Percentiles rank a stretch among this genome's conserved stretches.
Conservation (phyloP, 306 rosid genomes). For the Begonia masoniana region DNA sequence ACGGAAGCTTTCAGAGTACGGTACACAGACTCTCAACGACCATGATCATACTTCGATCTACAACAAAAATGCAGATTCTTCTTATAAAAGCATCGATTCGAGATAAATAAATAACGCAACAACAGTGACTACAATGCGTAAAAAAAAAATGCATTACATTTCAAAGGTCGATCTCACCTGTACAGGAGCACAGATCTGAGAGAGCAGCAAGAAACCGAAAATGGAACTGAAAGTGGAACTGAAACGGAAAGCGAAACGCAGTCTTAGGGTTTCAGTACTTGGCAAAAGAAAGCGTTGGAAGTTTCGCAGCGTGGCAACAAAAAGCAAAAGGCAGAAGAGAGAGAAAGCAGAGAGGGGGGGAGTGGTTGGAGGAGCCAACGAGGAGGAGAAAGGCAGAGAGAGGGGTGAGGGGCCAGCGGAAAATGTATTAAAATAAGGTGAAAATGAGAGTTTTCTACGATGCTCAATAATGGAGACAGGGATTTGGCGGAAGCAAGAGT, state of each 20-base stretch:
- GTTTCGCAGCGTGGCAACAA: constrained; percentile 20
- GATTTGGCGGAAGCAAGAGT: no score
- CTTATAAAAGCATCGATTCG: constrained; percentile 5
- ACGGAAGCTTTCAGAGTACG: constrained; percentile 9
- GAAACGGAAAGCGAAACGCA: constrained; percentile 15
- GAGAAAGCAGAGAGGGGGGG: no score
- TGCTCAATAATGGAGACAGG: no score
- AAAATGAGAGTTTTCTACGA: no score
- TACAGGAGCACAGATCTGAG: constrained; percentile 38
- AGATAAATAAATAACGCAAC: neutral
- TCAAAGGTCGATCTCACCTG: constrained; percentile 3
- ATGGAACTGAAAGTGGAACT: constrained; percentile 9
- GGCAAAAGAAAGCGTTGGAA: constrained; percentile 13
- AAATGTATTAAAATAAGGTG: no score
- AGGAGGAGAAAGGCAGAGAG: no score
- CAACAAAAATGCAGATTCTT: constrained; percentile 27
- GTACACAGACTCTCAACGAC: constrained; percentile 2
- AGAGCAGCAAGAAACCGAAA: neutral
- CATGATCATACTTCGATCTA: constrained; percentile 18
- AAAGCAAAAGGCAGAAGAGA: constrained; percentile 16
- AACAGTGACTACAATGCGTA: constrained; percentile 1
- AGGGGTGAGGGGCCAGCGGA: no score
- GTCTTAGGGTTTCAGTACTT: constrained; percentile 24
- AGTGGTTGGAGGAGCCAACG: no score
- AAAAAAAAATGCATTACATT: constrained; percentile 6